Conservation (phyloP, 1,284 basidiomycete species). For the Pyrrhoderma lamaoense region DNA sequence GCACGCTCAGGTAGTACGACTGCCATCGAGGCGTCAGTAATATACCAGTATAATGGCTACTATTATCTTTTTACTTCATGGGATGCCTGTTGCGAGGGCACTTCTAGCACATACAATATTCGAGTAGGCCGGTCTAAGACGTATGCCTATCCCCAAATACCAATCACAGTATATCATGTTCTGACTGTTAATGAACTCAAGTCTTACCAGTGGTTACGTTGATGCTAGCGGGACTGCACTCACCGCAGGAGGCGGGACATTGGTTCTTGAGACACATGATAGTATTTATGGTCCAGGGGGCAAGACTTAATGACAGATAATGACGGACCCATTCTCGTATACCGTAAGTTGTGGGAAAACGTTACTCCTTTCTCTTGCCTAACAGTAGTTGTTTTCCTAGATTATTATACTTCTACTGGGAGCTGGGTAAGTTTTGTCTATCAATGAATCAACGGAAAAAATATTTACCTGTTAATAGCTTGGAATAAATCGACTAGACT, state of each 20-base stretch:
- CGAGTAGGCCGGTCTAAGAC: constrained; percentile 44
- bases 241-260: constrained; percentile 45
- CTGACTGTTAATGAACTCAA: too few species aligned
- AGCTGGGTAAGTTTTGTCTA: constrained; percentile 29
- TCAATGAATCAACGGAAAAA: background rate
- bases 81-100: constrained; percentile 49
- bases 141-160: constrained; percentile 25
- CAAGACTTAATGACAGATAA: constrained; percentile 32
- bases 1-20: constrained; percentile 18
- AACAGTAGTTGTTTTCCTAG: background rate
- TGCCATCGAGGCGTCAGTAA: constrained; percentile 24
- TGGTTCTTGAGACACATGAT: constrained; percentile 42
- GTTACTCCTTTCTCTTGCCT: background rate
- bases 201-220: constrained; percentile 37
- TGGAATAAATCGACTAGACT: constrained; percentile 40
- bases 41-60: constrained; percentile 39
- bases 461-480: constrained; percentile 27
- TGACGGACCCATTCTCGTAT: constrained; percentile 35
- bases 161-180: background rate
- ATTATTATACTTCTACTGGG: constrained; percentile 22
- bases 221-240: constrained; percentile 41
- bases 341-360: constrained; percentile 29
- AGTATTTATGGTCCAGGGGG: constrained; percentile 41
- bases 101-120: constrained; percentile 50
- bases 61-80: constrained; percentile 54